phyloP scores from a whole-genome alignment of 805 yeast genomes.

The Starmera quercuum region DNA sequence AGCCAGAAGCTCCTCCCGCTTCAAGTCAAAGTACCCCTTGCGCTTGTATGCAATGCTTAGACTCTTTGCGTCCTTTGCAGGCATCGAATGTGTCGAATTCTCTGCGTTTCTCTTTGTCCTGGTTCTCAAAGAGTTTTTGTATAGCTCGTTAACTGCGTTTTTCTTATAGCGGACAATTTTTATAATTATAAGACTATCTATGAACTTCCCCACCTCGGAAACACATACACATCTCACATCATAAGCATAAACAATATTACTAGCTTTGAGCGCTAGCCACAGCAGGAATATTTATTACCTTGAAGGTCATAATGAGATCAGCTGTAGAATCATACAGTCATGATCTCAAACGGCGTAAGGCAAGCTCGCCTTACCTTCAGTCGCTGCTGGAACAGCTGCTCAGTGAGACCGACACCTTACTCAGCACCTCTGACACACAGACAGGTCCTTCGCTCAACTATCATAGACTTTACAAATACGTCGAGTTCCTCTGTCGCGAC shows the following conservation, averaged over 20 bases:
- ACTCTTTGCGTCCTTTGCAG: constrained; percentile 4
- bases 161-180: too few species aligned
- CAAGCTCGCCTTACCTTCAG: background rate
- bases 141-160: too few species aligned
- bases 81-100: background rate
- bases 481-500: constrained; percentile 18
- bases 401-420: constrained; percentile 1
- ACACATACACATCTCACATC: too few species aligned
- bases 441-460: constrained; percentile 1
- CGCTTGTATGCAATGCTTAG: constrained; percentile 12
- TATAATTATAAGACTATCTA: too few species aligned
- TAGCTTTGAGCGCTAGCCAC: too few species aligned
- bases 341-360: too few species aligned
- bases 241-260: too few species aligned
- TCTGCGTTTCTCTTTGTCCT: background rate
- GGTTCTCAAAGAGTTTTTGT: background rate
- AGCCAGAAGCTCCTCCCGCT: constrained; percentile 9
- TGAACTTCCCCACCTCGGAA: too few species aligned
- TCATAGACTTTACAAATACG: constrained; percentile 15
- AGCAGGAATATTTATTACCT: too few species aligned
- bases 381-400: background rate
- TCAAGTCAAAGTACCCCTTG: constrained; percentile 13
- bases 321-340: too few species aligned
- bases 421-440: background rate
- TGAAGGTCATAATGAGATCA: too few species aligned